Conservation (phyloP, 352 stramenopile species). For the Pythium graminicola region DNA sequence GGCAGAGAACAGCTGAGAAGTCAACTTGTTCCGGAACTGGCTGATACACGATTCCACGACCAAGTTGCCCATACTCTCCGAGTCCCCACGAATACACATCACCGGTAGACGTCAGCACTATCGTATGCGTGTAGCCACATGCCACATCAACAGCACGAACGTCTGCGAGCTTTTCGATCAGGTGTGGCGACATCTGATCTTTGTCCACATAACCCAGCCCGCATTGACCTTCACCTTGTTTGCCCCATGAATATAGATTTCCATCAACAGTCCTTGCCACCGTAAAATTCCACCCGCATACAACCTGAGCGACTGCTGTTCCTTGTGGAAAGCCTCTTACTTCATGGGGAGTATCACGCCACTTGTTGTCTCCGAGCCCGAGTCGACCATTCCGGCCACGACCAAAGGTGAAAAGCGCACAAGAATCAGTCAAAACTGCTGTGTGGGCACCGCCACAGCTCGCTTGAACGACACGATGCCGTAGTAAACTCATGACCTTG, state of each 20-base stretch:
- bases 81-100: constrained; percentile 82
- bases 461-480: constrained; percentile 51
- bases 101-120: constrained; percentile 56
- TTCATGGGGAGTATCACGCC: constrained; percentile 58
- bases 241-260: constrained; percentile 78
- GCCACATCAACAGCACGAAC: constrained; percentile 52
- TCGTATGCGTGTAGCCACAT: constrained; percentile 84
- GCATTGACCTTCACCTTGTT: constrained; percentile 83
- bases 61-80: constrained; percentile 75
- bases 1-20: constrained; percentile 34
- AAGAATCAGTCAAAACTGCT: constrained; percentile 53
- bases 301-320: constrained; percentile 38
- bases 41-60: constrained; percentile 71
- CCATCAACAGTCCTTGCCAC: constrained; percentile 43
- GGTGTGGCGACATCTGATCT: constrained; percentile 60
- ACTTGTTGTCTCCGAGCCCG: constrained; percentile 68
- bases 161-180: constrained; percentile 42
- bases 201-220: constrained; percentile 75
- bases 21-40: constrained; percentile 62
- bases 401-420: constrained; percentile 68
- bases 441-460: constrained; percentile 78
- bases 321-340: constrained; percentile 39
- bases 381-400: constrained; percentile 66
- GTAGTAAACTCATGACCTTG: constrained; percentile 76
- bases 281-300: constrained; percentile 83